Evolutionary conservation across 768 basidiomycete genomes (phyloP), one percentile per base, ranked within the genome.

Genomic region (Cubamyces sp.): DNA sequence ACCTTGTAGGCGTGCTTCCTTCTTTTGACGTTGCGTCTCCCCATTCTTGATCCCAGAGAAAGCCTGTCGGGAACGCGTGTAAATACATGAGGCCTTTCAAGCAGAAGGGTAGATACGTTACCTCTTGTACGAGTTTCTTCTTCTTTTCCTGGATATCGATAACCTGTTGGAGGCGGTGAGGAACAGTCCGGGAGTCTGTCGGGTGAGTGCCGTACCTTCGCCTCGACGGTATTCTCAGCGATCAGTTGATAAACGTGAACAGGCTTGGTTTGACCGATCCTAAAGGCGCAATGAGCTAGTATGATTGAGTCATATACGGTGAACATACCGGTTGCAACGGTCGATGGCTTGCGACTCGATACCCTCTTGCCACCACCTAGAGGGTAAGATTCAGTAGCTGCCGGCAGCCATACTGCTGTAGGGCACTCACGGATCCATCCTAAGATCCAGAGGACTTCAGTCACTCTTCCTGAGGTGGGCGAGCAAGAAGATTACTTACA

Each of bases 181-280:
- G 37, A 21, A 47, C 3, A 12, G 34, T 12, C 48, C 9, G 2
- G 3, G 16, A n/a, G 25, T 30, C 9, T 61, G 21, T 43, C 25
- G 15, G 30, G 47, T n/a, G 15, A n/a, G 62, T 65, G 42, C 6
- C 26, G 8, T 67, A 87, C 93, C 74, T 91, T 94, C 14, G 90
- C 83, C 74, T 96, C 94, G 0, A 95, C 87, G 0, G 94, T 96
- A 67, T 94, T 82, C 67, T 94, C 93, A 0, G 94, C 92, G 57
- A 96, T 93, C 50, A 96, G 76, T 68, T 95, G 94, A 70, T 94
- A 95, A 19, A 95, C 92, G 65, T 90, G 87, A 34, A 96, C 92
- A 1, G 83, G 78, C 71, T 88, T 93, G 64, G 75, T 90, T 73
- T 96, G 94, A 15, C 94, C 94, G 64, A 94, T 92, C 53, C 83